A percentile compares a stretch with the other conserved stretches of the same genome.
Conservation (phyloP, 768 basidiomycete genomes). For the Russula sp. region DNA sequence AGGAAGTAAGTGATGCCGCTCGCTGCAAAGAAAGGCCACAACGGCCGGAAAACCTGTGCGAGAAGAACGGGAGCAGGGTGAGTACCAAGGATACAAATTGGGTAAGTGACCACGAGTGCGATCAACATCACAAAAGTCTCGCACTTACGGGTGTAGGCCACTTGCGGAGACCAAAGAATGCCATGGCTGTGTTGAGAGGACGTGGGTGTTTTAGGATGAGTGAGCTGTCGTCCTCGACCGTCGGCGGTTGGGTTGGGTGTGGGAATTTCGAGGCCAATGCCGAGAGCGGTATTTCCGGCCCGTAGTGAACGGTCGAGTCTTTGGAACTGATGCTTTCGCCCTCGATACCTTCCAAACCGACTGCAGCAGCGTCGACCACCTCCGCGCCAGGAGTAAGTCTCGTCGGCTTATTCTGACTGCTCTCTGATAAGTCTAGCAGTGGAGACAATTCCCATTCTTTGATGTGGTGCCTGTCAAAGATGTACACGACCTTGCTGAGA, state of each 20-base stretch:
- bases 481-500: constrained; percentile 65
- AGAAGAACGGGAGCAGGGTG: constrained; percentile 16
- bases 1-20: constrained; percentile 63
- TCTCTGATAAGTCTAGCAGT: constrained; percentile 44
- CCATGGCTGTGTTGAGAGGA: constrained; percentile 43
- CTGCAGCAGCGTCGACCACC: constrained; percentile 12
- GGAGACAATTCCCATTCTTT: constrained; percentile 91
- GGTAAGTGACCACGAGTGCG: constrained; percentile 11
- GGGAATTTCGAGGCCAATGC: constrained; percentile 13
- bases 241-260: constrained; percentile 6
- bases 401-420: too few relatives aligned
- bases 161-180: constrained; percentile 77
- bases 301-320: background rate
- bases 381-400: constrained; percentile 23
- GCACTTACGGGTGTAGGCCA: constrained; percentile 71
- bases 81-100: background rate
- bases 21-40: constrained; percentile 80
- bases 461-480: constrained; percentile 75
- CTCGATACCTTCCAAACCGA: constrained; percentile 10
- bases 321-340: constrained; percentile 10
- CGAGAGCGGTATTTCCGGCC: constrained; percentile 16
- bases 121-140: background rate
- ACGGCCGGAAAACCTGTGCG: constrained; percentile 60
- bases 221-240: background rate
- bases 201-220: background rate